Evolutionary conservation across 1,284 basidiomycete species (phyloP), one percentile per base, ranked within the genome.

Genomic region (Stygiomarasmius scandens): DNA sequence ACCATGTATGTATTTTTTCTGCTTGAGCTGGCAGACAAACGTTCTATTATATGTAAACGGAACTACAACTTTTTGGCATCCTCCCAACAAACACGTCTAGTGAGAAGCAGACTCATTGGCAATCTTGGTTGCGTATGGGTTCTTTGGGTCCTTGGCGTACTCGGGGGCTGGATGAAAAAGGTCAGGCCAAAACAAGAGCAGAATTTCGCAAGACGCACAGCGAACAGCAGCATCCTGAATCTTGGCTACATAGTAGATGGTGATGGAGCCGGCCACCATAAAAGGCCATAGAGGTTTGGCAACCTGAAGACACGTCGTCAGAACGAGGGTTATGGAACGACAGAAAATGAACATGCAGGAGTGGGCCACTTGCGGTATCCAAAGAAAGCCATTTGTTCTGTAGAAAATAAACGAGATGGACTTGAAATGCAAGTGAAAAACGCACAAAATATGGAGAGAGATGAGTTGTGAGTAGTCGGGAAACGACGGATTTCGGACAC

Each of bases 311-410:
- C 11, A 12, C 36, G 36, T 49, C 12, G 50, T 62, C 27, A 62
- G 58, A 12, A 25, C 38, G 14, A 41, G 24, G 45, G 27, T 44
- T 51, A n/a, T 14, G 52, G 20, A 25, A 46, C 49, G 29, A 47
- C 36, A 56, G 22, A 50, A 60, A 49, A 52, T 64, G 64, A 58
- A 83, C 85, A 74, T 75, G 80, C 88, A 58, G 88, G 88, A 63
- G 86, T 88, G 60, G 87, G 82, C 86, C 86, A 91, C 77, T 89
- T 88, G 75, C 88, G 87, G 66, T 88, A 76, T 76, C 87, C 87
- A 67, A 90, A 75, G 80, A 90, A 87, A 68, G 84, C 80, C 87
- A 89, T 90, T 62, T 72, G 62, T 62, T 65, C 45, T 51, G 12
- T 19, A 22, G 29, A 23, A 8, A 45, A 27, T n/a, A 52, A 46